Evolutionary conservation across 306 rosid genomes (phyloP), one percentile per base, ranked within the genome.

Genomic region (Comarum palustre): DNA sequence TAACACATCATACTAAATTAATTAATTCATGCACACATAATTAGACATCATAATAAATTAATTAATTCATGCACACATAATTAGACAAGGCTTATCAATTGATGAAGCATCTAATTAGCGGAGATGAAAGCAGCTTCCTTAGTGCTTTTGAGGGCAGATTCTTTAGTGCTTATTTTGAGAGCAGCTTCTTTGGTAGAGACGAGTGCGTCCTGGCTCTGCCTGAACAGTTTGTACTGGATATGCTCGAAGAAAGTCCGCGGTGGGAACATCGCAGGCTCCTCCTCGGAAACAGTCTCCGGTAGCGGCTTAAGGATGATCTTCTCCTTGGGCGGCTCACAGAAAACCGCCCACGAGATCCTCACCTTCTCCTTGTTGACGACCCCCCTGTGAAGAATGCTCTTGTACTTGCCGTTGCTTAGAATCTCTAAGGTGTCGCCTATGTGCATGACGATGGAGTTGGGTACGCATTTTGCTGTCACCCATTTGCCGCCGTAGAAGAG

Each of bases 241-340:
- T 92, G 97, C 79, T 92, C 93, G 57, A 81, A 83, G 74, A 92
- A 92, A 80, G 97, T 92, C 62, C 97, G 85, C 0, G 96, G 97
- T 0, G 93, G 90, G 73, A 83, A 92, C 0, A 50, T 81, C 0
- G 94, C 71, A 0, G 94, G 97, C 45, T 90, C 82, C 0, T 38
- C 55, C 59, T 77, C 80, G 0, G 86, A 88, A 0, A 90, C 89
- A 3, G 86, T 74, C 70, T 92, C 93, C 0, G 88, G 85, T 24
- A 92, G 89, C 0, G 97, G 97, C 79, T 90, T 73, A 1, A 92
- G 82, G 3, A 90, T 84, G 48, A 92, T 92, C 87, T 92, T 92
- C 79, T 92, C 97, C 87, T 89, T 92, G 0, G 92, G 96, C 1
- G 97, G 97, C 72, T 92, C 97, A 47, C 96, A 88, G 82, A 92